A percentile compares a stretch with the other conserved stretches of the same genome.
phyloP scores from a whole-genome alignment of 805 yeast genomes.

The Myxozyma neglecta region DNA sequence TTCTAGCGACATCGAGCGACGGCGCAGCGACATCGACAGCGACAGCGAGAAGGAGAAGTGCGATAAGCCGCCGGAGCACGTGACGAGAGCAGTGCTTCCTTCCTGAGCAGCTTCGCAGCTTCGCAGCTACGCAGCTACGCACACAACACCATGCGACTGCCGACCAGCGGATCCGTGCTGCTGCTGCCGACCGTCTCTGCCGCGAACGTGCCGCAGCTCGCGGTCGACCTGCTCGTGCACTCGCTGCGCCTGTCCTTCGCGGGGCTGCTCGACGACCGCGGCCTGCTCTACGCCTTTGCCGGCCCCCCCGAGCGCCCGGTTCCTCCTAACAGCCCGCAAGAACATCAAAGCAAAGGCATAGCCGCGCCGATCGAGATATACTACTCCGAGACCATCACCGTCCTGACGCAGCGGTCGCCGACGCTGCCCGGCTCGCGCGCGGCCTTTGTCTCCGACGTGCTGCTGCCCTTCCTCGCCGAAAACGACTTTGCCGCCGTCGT shows the following conservation, averaged over 20 bases:
- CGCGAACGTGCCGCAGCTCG: conserved; percentile 87
- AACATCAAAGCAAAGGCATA: conserved; percentile 39
- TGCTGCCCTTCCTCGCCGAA: conserved; percentile 50
- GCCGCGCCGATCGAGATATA: conserved; percentile 70
- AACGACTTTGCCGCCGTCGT: conserved; percentile 49
- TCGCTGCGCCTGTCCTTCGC: conserved; percentile 55
- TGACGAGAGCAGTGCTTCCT: no score
- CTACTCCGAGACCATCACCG: conserved; percentile 46
- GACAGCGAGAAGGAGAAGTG: no score
- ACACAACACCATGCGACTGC: no score
- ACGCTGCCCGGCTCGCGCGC: conserved; percentile 62
- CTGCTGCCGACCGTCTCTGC: conserved; percentile 78
- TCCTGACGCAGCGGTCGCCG: conserved; percentile 85
- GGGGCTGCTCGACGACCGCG: conserved; percentile 55
- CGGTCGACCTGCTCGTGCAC: conserved; percentile 70
- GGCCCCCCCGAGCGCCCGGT: conserved; percentile 59
- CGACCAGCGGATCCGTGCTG: conserved; percentile 33
- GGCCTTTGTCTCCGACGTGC: conserved; percentile 53
- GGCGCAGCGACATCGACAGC: no score
- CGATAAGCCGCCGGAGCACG: no score
- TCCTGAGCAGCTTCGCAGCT: no score
- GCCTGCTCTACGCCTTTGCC: conserved; percentile 73
- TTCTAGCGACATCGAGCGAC: no score
- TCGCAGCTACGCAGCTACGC: no score
- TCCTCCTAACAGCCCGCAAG: not conserved